Base-by-base conservation (phyloP, 345 rosid genomes). In the Hypericum perforatum region DNA sequence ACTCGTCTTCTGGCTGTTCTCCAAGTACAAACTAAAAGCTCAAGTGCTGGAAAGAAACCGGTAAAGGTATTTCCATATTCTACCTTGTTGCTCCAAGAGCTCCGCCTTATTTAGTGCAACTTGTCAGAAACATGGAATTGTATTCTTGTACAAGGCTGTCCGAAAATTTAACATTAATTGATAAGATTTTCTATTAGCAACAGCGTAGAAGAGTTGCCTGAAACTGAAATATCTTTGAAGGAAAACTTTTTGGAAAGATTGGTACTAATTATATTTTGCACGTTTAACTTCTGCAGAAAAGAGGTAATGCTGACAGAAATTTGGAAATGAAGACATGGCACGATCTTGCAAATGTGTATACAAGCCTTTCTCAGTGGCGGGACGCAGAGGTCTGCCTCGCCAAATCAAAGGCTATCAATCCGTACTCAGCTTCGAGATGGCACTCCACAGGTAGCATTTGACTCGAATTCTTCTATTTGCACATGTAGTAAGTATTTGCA, bases 361-460 rank as follows among this genome's bases (percentile, higher is more conserved):
- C 41, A 16, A 11, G 55, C 7, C 11, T 52, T 13, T 52, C 55
- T 16, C 55, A 52, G 9, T 52, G 41, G 55, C 55, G 55, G 16
- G 55, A 52, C n/a, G 55, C 55, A 9, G 55, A 52, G 55, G 55
- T 52, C 14, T 52, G 55, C 39, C 55, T 52, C n/a, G 37, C 55
- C 15, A 52, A 52, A 52, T 52, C 55, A 14, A 37, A 32, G 55
- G 55, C 41, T 52, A 52, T 52, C 14, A 52, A 37, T 16, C 55
- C 42, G 0, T 52, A 36, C 38, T 52, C 55, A 36, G 55, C 55
- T 9, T 52, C 55, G 6, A 37, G 55, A 52, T 52, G 55, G 55
- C 55, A 52, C 55, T 52, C 55, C 15, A 52, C 55, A 52, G 55
- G 55, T 52, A 52, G 38, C n/a, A 0, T 22, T 36, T 3, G 7